These are phyloP conservation scores for Sanghuangporus baumii DNA, from an alignment of 1,284 basidiomycete species.

Conservation along the genomic window DNA sequence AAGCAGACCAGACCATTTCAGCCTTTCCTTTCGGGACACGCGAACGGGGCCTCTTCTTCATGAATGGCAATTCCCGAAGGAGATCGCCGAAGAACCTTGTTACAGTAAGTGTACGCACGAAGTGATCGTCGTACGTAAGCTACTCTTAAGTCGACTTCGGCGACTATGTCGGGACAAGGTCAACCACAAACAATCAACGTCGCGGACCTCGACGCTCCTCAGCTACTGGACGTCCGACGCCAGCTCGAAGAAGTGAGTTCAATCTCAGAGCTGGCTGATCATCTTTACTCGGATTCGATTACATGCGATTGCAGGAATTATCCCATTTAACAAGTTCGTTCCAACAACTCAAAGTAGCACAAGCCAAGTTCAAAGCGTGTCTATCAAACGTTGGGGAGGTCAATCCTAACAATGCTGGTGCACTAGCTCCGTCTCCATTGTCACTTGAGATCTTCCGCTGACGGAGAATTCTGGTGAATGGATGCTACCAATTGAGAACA, in stretches of 20 bases:
- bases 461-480: background rate
- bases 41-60: too few species aligned
- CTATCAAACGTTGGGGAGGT: constrained; percentile 80
- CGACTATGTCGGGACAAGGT: constrained; percentile 24
- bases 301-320: constrained; percentile 61
- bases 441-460: background rate
- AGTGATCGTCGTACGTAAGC: too few species aligned
- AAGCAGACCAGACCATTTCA: too few species aligned
- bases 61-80: too few species aligned
- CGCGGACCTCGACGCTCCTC: constrained; percentile 73
- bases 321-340: constrained; percentile 91
- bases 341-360: constrained; percentile 87
- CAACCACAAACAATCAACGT: constrained; percentile 70
- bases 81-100: too few species aligned
- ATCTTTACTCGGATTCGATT: background rate
- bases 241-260: constrained; percentile 80
- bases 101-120: too few species aligned
- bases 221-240: constrained; percentile 80
- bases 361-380: constrained; percentile 88
- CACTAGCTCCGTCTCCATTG: constrained; percentile 18
- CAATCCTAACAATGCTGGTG: constrained; percentile 70
- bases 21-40: too few species aligned
- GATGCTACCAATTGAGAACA: background rate
- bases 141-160: too few species aligned
- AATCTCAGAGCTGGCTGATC: background rate